Conservation (phyloP, 192 early-diverging fungal species). For the Borealophlyctis nickersoniae region DNA sequence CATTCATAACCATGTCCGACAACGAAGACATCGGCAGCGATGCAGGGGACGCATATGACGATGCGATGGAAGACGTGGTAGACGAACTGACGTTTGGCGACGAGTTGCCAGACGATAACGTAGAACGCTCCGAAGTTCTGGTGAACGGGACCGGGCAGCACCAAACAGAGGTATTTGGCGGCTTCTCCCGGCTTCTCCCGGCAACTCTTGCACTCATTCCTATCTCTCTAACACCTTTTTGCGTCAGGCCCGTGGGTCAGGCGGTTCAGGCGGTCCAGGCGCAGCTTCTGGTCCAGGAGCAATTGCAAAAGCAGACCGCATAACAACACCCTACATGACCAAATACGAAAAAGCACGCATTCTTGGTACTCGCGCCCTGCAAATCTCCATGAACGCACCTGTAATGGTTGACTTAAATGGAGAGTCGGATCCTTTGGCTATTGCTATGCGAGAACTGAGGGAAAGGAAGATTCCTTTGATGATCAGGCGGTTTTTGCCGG, state of each 20-base stretch:
- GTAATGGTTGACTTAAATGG: constrained; percentile 92
- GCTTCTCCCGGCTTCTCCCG: not conserved
- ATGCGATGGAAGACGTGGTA: constrained; percentile 19
- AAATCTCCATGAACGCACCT: constrained; percentile 98
- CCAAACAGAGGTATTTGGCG: constrained; percentile 15
- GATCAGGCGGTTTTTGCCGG: constrained; percentile 88
- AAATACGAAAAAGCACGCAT: constrained; percentile 83
- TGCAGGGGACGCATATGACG: constrained; percentile 23
- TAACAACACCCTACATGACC: constrained; percentile 98
- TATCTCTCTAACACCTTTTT: not conserved
- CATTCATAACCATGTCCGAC: constrained; percentile 36
- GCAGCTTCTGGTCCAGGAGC: constrained; percentile 21
- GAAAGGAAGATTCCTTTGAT: constrained; percentile 91
- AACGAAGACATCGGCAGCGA: constrained; percentile 30
- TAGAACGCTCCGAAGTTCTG: constrained; percentile 22
- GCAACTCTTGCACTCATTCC: not conserved
- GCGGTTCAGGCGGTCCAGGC: constrained; percentile 4
- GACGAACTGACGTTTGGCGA: constrained; percentile 23
- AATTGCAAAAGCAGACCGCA: constrained; percentile 71
- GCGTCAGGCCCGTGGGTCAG: not conserved
- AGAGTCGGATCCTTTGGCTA: constrained; percentile 88
- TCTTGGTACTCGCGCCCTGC: constrained; percentile 79
- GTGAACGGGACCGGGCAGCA: not conserved
- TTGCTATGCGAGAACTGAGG: constrained; percentile 92
- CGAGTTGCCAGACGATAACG: constrained; percentile 3